These are phyloP conservation scores for Calonectria montana DNA, from an alignment of 2,329 filamentous ascomycete species.

Conservation along the genomic window DNA sequence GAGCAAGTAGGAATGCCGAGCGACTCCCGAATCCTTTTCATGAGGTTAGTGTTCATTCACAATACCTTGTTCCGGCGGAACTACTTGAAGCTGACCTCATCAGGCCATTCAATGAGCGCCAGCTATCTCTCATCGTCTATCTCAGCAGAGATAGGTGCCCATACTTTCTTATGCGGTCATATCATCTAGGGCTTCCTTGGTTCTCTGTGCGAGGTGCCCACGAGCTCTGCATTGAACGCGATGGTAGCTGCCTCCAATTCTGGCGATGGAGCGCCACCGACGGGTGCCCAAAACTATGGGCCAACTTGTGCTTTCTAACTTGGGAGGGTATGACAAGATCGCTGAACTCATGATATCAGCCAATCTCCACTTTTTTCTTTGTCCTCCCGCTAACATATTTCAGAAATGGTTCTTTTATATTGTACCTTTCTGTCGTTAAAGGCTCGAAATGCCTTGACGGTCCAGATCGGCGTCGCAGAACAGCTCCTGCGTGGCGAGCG, in stretches of 20 bases:
- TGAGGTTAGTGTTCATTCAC: conserved; percentile 55
- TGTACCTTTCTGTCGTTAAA: conserved; percentile 69
- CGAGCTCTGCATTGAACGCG: conserved; percentile 64
- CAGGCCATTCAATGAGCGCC: conserved; percentile 67
- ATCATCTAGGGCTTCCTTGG: conserved; percentile 53
- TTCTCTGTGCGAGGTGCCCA: conserved; percentile 65
- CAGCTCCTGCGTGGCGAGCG: conserved; percentile 60
- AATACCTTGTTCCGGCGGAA: background rate
- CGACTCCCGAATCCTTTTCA: conserved; percentile 64
- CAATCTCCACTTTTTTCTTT: background rate
- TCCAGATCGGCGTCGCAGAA: conserved; percentile 58
- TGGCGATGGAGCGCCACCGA: conserved; percentile 62
- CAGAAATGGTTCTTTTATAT: conserved; percentile 71
- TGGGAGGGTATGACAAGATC: conserved; percentile 64
- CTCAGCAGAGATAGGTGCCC: conserved; percentile 57
- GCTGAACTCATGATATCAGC: background rate
- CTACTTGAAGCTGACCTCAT: conserved; percentile 12
- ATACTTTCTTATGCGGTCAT: conserved; percentile 60
- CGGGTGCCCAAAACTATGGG: conserved; percentile 62
- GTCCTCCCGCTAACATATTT: conserved; percentile 14
- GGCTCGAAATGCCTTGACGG: conserved; percentile 58
- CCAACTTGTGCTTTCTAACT: conserved; percentile 65
- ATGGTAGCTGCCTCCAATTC: conserved; percentile 61
- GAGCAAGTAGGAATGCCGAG: conserved; percentile 57
- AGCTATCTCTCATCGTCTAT: conserved; percentile 65